Evolutionary conservation across 148 eudicot species (phyloP).

Genomic region (Vaccinium myrtillus): DNA sequence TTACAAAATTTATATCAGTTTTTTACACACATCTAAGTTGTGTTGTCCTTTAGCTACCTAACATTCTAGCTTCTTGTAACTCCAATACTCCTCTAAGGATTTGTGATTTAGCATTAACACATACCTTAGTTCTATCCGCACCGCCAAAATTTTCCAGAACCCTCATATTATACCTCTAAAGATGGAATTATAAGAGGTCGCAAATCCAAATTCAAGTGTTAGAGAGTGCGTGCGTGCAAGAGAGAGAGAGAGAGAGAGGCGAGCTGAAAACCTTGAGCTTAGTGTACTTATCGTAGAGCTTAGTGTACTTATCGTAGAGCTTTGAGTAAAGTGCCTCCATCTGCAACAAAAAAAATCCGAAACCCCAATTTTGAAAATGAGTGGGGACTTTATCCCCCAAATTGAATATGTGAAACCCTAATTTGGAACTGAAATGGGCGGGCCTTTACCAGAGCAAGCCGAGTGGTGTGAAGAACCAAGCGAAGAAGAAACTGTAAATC

Average conservation of each 20-base stretch:
- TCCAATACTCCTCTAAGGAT: not conserved
- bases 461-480: too few species aligned
- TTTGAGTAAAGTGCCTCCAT: conserved; percentile 74
- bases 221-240: not conserved
- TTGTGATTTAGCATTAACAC: not conserved
- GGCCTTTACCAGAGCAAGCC: too few species aligned
- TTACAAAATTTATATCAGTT: not conserved
- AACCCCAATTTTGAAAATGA: not conserved
- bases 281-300: too few species aligned
- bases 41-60: not conserved
- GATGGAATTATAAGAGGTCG: not conserved
- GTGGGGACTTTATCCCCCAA: not conserved
- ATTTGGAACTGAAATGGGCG: too few species aligned
- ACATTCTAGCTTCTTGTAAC: not conserved
- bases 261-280: conserved; percentile 55
- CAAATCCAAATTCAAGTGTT: not conserved
- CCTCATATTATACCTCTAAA: not conserved
- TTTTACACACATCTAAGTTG: not conserved
- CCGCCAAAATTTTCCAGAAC: not conserved
- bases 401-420: too few species aligned
- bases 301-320: conserved; percentile 64
- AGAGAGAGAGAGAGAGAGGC: conserved; percentile 10
- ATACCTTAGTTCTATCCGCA: not conserved
- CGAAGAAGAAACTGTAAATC: too few species aligned
- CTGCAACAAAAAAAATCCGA: conserved; percentile 26